Conservation (phyloP, 805 yeast species). For the Ogataea naganishii region DNA sequence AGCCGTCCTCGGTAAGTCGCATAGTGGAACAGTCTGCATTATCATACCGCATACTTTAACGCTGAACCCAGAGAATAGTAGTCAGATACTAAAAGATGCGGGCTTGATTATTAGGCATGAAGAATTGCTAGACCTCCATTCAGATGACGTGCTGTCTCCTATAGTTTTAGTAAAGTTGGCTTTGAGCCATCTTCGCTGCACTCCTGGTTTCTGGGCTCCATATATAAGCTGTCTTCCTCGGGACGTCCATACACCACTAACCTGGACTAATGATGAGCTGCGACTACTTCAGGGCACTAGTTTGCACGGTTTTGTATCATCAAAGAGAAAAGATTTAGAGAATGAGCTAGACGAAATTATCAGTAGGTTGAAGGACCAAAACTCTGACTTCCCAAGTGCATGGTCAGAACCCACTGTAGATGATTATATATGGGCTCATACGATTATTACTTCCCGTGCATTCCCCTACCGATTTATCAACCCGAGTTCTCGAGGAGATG, state of each 20-base stretch:
- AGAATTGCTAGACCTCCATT: constrained; percentile 10
- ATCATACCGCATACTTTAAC: constrained; percentile 14
- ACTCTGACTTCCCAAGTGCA: neutral
- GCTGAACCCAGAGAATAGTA: neutral
- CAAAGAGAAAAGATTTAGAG: constrained; percentile 32
- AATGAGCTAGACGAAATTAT: constrained; percentile 41
- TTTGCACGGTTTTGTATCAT: constrained; percentile 39
- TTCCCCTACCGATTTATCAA: constrained; percentile 62
- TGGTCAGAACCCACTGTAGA: constrained; percentile 4
- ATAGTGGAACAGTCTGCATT: too few relatives aligned
- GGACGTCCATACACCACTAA: constrained; percentile 51
- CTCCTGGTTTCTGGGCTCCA: constrained; percentile 15
- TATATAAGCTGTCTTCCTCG: constrained; percentile 42
- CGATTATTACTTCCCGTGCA: constrained; percentile 68
- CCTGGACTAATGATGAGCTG: constrained; percentile 47
- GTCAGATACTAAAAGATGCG: constrained; percentile 12
- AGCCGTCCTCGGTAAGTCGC: constrained; percentile 15
- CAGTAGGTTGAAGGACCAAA: constrained; percentile 1
- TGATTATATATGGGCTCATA: constrained; percentile 61
- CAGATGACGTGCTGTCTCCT: constrained; percentile 3
- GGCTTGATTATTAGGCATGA: constrained; percentile 15
- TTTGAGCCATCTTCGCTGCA: constrained; percentile 6
- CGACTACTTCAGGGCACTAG: constrained; percentile 52
- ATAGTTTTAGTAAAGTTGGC: constrained; percentile 11
- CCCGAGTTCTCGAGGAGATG: constrained; percentile 7